These are phyloP conservation scores for Plasmodium vivax DNA, from an alignment of 169 alveolate genomes.

Conservation along the genomic window DNA sequence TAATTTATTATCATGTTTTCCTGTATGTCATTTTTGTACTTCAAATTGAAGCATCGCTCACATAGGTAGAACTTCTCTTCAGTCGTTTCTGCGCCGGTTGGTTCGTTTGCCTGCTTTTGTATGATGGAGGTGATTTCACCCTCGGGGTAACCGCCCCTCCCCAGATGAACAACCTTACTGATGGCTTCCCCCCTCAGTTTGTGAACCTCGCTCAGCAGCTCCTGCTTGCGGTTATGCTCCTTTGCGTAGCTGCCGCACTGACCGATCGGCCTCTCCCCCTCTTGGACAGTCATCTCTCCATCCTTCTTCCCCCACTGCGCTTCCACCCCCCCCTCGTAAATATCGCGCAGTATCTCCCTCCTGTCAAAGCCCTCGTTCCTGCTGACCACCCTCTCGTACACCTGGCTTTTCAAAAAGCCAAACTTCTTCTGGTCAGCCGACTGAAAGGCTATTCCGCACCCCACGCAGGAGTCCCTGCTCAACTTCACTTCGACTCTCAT, in stretches of 20 bases:
- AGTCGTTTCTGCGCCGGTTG: background rate
- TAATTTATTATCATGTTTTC: constrained; percentile 56
- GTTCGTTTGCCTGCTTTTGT: background rate
- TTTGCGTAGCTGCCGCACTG: background rate
- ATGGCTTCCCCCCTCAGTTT: background rate
- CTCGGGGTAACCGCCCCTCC: background rate
- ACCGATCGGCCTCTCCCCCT: background rate
- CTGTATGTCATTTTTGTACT: constrained; percentile 45
- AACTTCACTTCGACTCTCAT: constrained; percentile 49
- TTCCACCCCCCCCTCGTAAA: constrained; percentile 3
- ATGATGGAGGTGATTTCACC: background rate
- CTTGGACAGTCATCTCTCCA: background rate
- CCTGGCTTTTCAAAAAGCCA: constrained; percentile 46
- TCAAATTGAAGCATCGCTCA: constrained; percentile 67
- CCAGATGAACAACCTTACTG: background rate
- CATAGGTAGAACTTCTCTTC: constrained; percentile 30
- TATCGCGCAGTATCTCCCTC: constrained; percentile 20
- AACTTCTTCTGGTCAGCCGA: constrained; percentile 31
- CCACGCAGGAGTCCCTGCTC: constrained; percentile 69
- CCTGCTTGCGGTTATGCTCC: background rate
- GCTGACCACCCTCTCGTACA: constrained; percentile 37
- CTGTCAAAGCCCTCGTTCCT: constrained; percentile 23
- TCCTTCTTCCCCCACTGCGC: background rate
- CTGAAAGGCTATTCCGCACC: constrained; percentile 83
- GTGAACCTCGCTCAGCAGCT: background rate